Base-by-base conservation (phyloP, 257 asterid species). In the Petunia axillaris region DNA sequence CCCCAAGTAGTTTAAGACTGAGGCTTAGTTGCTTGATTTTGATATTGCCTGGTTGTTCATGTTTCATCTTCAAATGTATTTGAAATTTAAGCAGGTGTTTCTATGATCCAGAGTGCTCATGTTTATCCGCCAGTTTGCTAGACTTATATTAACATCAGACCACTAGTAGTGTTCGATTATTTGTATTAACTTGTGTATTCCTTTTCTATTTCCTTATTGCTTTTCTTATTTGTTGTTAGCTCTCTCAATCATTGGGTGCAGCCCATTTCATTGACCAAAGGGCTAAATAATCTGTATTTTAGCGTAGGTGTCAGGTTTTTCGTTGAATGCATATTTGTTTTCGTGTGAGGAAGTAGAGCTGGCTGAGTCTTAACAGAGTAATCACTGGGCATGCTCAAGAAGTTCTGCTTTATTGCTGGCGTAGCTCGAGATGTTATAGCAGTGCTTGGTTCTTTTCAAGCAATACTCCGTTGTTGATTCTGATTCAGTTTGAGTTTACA, bases 21-120 rank as follows among this genome's bases (percentile, higher is more conserved):
- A 73, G 6, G 77, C 44, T 5, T 35, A 35, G 35, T 48, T 73
- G 59, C 44, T 48, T 73, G 77, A 8, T 73, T 25, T 25, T 73
- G 62, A 50, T 0, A 35, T 50, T 36, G 36, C 6, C 62, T 50
- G 35, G 4, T 44, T 71, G 35, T 71, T 71, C 2, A 2, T 10
- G 35, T 5, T 71, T 71, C 14, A 71, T 6, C 77, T 35, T 73
- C 77, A 48, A 73, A 38, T 73, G 62, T 73, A 0, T 50, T 50
- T 50, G 62, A 67, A 41, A 67, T 67, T 67, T 67, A 67, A 50
- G 44, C 62, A 50, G 77, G 14, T 73, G 35, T 50, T 73, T 73
- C 11, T 50, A 11, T 35, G 35, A 35, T 48, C 15, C 57, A 11
- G 62, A 73, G 36, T 44, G 2, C 44, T 35, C 46, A 5, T 50